Percentiles rank a stretch among this genome's conserved stretches.
Conservation (phyloP, 2,329 filamentous ascomycete genomes). For the Sporothrix brunneoviolacea region DNA sequence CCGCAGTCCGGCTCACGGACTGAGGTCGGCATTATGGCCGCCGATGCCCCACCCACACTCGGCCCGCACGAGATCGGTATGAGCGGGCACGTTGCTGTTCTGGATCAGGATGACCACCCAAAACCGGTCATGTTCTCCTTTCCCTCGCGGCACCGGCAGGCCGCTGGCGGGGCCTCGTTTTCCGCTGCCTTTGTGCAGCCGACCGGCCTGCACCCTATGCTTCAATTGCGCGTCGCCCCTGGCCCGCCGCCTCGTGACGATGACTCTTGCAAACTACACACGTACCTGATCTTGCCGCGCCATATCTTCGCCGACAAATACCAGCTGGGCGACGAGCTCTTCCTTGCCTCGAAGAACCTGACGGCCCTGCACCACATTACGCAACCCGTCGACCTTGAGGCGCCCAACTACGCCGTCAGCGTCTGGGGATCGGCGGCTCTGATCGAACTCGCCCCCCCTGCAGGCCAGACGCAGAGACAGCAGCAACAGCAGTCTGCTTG, state of each 20-base stretch:
- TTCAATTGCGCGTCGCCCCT: constrained; percentile 59
- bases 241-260: constrained; percentile 37
- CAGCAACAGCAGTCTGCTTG: constrained; percentile 31
- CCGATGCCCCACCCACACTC: constrained; percentile 50
- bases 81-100: constrained; percentile 68
- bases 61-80: constrained; percentile 71
- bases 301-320: constrained; percentile 81
- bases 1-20: constrained; percentile 47
- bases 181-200: constrained; percentile 59
- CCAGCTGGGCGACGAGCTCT: constrained; percentile 69
- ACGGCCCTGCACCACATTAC: constrained; percentile 59
- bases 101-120: constrained; percentile 67
- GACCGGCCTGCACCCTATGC: constrained; percentile 75
- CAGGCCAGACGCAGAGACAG: constrained; percentile 25
- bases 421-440: constrained; percentile 76
- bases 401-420: constrained; percentile 70
- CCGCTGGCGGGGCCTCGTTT: constrained; percentile 45
- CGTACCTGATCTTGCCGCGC: constrained; percentile 77
- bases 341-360: constrained; percentile 75
- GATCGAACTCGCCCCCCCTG: constrained; percentile 57
- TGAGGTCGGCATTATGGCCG: constrained; percentile 73
- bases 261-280: constrained; percentile 59
- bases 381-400: constrained; percentile 81
- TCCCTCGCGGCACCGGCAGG: constrained; percentile 66
- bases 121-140: constrained; percentile 78